Evolutionary conservation across 1,284 basidiomycete species (phyloP), one percentile per base, ranked within the genome.

Genomic region (Naganishia albida): DNA sequence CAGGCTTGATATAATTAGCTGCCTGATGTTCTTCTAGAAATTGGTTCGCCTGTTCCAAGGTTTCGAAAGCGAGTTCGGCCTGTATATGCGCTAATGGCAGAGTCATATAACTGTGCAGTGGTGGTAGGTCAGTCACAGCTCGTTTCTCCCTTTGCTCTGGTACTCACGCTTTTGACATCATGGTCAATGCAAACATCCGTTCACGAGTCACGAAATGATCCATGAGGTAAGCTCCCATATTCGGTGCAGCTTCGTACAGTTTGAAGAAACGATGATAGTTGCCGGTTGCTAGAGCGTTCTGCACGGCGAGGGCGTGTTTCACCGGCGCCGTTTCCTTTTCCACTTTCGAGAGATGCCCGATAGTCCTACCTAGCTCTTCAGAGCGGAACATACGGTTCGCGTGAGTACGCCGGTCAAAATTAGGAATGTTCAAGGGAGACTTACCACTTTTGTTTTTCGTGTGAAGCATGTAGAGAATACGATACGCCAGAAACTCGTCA

Each of bases 161-260:
- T 3, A 83, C 93, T 75, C 72, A 95, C 93, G 90, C 89, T 84
- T 90, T 94, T 43, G 91, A 86, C 82, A 99, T 93, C 71, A 90
- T 86, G 72, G 92, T 85, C 65, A 99, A 80, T 1, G 93, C 93
- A 67, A 87, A 86, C 64, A 90, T 85, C 64, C 96, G 83, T 81
- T 98, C 96, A 70, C 96, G 86, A 74, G 89, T 87, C 71, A 97
- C 89, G 77, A 99, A 97, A 78, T 98, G 93, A 79, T 99, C 95
- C 91, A 99, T 96, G 75, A 99, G 93, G 79, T 98, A 98, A 64
- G 87, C 93, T 57, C 93, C 92, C 96, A 99, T 98, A 77, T 95
- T 95, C 48, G 94, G 94, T 50, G 93, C 91, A 67, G 84, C 83
- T 70, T 86, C 73, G 80, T 92, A 99, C 56, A 94, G 82, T 69